Evolutionary conservation across 1,284 basidiomycete species (phyloP), one percentile per base, ranked within the genome.

Genomic region (Chondrostereum purpureum): DNA sequence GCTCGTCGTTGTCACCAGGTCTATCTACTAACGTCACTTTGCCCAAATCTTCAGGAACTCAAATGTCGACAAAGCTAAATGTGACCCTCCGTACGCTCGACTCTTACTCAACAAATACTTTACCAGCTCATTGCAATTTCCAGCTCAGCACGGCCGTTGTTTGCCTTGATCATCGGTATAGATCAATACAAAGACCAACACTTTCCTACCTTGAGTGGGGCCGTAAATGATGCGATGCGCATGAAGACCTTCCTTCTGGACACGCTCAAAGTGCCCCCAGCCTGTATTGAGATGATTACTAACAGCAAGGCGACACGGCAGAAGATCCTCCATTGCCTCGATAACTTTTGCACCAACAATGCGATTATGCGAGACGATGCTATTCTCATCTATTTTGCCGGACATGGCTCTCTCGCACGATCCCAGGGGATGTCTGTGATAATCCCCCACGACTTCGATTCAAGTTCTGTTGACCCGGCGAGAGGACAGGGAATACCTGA

Each of bases 361-460:
- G 6, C 16, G 1, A 50, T 50, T 17, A 12, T 8, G 10, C 20
- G 24, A 16, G 42, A 18, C 13, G 42, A 44, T 36, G 18, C 42
- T n/a, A 50, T 50, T 12, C 33, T 50, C 16, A 50, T 50, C 17
- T 50, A 18, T 31, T 50, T 39, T 31, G 48, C 48, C 19, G 48
- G 48, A 12, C 46, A 50, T 39, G 46, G 48, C 18, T 31, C 45
- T 21, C 8, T 21, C 11, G 39, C 18, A 13, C 50, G 47, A 41
- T 55, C 60, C 16, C 57, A 60, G 34, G n/a, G n/a, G n/a, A n/a
- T n/a, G n/a, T n/a, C n/a, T n/a, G 47, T 50, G 16, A 45, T 63
- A 6, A 19, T 60, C 4, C 59, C 61, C 19, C 50, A 56, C 22
- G 61, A 63, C 44, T 57, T 45, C 19, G 44, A 42, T 10, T 19